Evolutionary conservation across 805 yeast species (phyloP), one percentile per base, ranked within the genome.

Genomic region (Wickerhamomyces chambardii): DNA sequence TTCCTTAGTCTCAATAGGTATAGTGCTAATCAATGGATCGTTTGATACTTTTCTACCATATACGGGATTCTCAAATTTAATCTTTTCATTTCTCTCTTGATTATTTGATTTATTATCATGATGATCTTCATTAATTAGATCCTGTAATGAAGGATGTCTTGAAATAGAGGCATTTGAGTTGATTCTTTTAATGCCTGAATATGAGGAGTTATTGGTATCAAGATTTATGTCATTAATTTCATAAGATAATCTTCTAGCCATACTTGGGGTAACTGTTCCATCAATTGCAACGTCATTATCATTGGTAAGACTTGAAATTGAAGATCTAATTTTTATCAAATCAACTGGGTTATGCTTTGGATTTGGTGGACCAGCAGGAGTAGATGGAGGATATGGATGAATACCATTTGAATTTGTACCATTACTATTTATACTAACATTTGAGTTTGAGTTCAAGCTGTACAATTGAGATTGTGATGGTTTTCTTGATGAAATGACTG

Each of bases 281-380:
- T 56, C 55, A 18, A 63, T 48, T 33, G 65, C 75, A 16, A 64
- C 61, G 41, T 66, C 74, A 11, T 55, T 60, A 33, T 63, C 70
- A 40, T 70, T 68, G 7, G 75, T 67, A 32, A 70, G 38, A 15
- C 47, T 42, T 7, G 52, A 39, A 15, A 51, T 51, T 26, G 49
- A 41, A 30, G 31, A 45, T 17, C 53, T 33, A 6, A 45, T 46
- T 30, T 38, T 47, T 7, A 48, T 48, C 2, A 36, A 36, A 3
- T 34, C 31, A 6, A 36, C 17, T 5, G 38, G 17, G n/a, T 19
- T 30, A 6, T 33, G 27, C 10, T 24, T 24, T 12, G 34, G 11
- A 9, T 34, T 28, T n/a, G 38, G 34, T 18, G 45, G n/a, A n/a
- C n/a, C 38, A 32, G 9, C 39, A 8, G 15, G 39, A 24, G 11